phyloP scores from a whole-genome alignment of 108 stramenopile species.

The Chaetoceros tenuissimus region DNA sequence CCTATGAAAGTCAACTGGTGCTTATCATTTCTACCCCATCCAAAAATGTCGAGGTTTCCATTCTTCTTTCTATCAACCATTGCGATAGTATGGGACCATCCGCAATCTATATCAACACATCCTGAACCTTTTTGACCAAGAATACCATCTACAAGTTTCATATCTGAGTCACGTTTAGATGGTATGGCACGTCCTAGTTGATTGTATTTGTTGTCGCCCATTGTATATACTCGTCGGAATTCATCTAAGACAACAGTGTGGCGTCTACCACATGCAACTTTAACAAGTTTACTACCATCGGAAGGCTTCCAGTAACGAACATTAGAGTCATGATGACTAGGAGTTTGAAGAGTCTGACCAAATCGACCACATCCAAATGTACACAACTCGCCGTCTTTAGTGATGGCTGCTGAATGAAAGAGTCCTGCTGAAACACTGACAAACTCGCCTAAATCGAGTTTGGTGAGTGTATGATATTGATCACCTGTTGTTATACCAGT shows the following conservation, averaged over 20 bases:
- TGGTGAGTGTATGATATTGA: constrained; percentile 8
- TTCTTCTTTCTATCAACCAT: constrained; percentile 12
- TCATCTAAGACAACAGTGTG: constrained; percentile 67
- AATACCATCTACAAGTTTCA: constrained; percentile 24
- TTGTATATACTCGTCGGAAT: constrained; percentile 57
- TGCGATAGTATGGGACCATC: constrained; percentile 66
- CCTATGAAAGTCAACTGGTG: constrained; percentile 17
- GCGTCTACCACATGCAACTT: constrained; percentile 62
- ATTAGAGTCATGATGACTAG: background rate
- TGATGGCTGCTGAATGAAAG: constrained; percentile 74
- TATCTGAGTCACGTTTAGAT: background rate
- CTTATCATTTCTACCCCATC: constrained; percentile 68
- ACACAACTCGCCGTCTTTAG: constrained; percentile 47
- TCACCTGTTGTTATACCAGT: too few species aligned
- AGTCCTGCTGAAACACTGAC: constrained; percentile 59
- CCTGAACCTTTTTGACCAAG: constrained; percentile 25
- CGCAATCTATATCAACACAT: constrained; percentile 26
- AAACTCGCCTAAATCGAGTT: constrained; percentile 15
- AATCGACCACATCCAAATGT: constrained; percentile 71
- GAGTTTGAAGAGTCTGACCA: constrained; percentile 34
- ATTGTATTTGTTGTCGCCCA: constrained; percentile 79
- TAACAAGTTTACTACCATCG: constrained; percentile 41
- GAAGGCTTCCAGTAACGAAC: constrained; percentile 56
- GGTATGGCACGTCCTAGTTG: constrained; percentile 46
- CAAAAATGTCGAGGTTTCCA: constrained; percentile 25